phyloP scores from a whole-genome alignment of 2,329 filamentous ascomycete genomes.

The Colletotrichum noveboracense region DNA sequence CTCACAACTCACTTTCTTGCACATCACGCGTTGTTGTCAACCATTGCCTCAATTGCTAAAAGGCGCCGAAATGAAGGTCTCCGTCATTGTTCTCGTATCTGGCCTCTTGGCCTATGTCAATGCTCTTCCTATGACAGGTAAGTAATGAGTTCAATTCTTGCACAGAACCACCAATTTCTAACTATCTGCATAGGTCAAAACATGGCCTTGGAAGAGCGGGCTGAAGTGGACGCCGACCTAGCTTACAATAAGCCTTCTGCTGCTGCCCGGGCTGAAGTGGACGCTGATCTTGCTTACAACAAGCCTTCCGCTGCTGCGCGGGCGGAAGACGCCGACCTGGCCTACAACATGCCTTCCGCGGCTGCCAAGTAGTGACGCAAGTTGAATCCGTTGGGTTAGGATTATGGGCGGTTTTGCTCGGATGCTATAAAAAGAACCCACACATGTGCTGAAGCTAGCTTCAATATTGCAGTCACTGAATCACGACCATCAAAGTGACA shows the following conservation, averaged over 20 bases:
- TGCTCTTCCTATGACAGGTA: not conserved
- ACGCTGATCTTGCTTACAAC: not conserved
- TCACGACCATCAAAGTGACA: not conserved
- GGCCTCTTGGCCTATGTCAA: not conserved
- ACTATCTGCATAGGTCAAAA: rapidly evolving
- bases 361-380: not conserved
- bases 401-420: not conserved
- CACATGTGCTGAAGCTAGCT: not conserved
- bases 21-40: rapidly evolving
- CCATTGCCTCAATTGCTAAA: not conserved
- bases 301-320: not conserved
- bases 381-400: not conserved
- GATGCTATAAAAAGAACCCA: not conserved
- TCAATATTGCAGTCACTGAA: not conserved
- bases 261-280: not conserved
- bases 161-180: rapidly evolving
- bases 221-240: not conserved
- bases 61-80: not conserved
- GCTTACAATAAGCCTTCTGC: not conserved
- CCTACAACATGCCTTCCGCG: not conserved
- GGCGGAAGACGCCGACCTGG: too few species aligned
- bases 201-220: rapidly evolving
- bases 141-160: not conserved
- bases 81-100: not conserved
- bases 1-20: rapidly evolving